phyloP scores from a whole-genome alignment of 805 yeast species.

The Candida broadrunensis region DNA sequence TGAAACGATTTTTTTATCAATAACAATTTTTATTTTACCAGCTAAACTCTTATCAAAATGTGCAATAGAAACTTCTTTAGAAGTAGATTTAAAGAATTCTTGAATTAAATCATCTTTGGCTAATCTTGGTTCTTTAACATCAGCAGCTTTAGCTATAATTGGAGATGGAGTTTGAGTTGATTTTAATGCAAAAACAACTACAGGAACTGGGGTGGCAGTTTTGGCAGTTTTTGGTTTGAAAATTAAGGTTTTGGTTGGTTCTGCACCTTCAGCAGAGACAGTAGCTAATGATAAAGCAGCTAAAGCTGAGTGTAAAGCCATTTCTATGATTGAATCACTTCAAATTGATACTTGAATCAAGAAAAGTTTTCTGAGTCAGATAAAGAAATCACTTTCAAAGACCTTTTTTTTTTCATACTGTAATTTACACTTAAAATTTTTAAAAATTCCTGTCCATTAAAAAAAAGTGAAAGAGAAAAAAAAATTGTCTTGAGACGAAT shows the following conservation, averaged over 20 bases:
- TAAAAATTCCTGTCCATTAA: too few species aligned
- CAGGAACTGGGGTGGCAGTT: slow-evolving; percentile 72
- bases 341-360: too few species aligned
- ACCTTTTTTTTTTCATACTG: too few species aligned
- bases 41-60: slow-evolving; percentile 42
- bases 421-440: too few species aligned
- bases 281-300: slow-evolving; percentile 63
- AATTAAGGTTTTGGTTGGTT: slow-evolving; percentile 69
- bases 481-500: too few species aligned
- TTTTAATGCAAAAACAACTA: slow-evolving; percentile 73
- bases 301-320: slow-evolving; percentile 69
- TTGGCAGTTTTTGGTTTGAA: slow-evolving; percentile 92
- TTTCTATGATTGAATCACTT: slow-evolving; percentile 17
- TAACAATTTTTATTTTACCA: slow-evolving; percentile 56
- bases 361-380: too few species aligned
- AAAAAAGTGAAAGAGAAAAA: too few species aligned
- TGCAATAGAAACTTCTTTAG: slow-evolving; percentile 64
- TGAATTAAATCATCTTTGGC: slow-evolving; percentile 79
- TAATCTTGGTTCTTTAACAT: slow-evolving; percentile 80
- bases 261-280: slow-evolving; percentile 48
- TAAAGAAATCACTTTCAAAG: too few species aligned
- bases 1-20: slow-evolving; percentile 50
- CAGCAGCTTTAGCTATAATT: slow-evolving; percentile 62
- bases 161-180: slow-evolving; percentile 68
- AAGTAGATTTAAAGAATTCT: slow-evolving; percentile 54